Evolutionary conservation across 2,329 filamentous ascomycete species (phyloP).

Genomic region (Corynespora cassiicola): DNA sequence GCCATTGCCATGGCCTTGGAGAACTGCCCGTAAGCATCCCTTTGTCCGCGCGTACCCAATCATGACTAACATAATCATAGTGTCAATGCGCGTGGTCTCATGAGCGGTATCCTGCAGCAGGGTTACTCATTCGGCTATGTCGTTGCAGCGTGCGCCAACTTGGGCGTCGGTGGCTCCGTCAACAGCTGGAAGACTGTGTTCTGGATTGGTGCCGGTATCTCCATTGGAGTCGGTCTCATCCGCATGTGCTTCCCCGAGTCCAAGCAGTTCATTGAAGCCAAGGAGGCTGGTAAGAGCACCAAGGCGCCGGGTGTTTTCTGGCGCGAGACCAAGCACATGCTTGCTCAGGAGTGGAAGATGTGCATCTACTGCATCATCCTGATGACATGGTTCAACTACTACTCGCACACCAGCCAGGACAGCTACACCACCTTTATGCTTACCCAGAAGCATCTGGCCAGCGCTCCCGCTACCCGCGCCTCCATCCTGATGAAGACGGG

Average conservation of each 20-base stretch:
- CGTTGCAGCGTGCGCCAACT: conserved; percentile 75
- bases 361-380: conserved; percentile 78
- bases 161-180: conserved; percentile 70
- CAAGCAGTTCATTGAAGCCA: conserved; percentile 75
- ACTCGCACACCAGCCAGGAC: conserved; percentile 81
- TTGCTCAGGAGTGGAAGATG: conserved; percentile 76
- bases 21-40: conserved; percentile 65
- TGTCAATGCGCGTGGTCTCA: conserved; percentile 73
- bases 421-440: conserved; percentile 84
- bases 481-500: conserved; percentile 84
- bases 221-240: conserved; percentile 71
- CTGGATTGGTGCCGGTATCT: conserved; percentile 73
- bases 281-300: conserved; percentile 62
- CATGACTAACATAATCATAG: conserved; percentile 34
- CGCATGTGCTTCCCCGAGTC: conserved; percentile 76
- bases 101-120: conserved; percentile 83
- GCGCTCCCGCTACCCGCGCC: conserved; percentile 70
- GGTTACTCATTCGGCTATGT: conserved; percentile 84
- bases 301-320: conserved; percentile 64
- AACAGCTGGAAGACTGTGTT: conserved; percentile 78
- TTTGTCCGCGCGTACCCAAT: not conserved
- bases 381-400: conserved; percentile 72
- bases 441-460: conserved; percentile 71
- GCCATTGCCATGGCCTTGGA: conserved; percentile 80
- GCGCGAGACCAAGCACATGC: conserved; percentile 72